Base-by-base conservation (phyloP, 2,329 filamentous ascomycete species). In the Bretziella fagacearum region DNA sequence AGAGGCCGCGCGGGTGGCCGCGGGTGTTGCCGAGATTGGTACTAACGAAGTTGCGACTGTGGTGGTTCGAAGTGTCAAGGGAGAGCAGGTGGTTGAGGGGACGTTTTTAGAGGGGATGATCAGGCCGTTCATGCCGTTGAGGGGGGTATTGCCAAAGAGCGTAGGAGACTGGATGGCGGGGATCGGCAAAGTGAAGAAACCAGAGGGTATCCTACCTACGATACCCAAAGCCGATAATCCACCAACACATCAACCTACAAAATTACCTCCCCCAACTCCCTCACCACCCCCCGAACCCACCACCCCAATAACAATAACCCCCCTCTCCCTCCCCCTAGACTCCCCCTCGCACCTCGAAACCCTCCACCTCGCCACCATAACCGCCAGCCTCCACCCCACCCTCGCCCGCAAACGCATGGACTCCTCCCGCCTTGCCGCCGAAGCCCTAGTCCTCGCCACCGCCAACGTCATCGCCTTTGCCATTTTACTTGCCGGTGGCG, bases 371-470 rank as follows among this genome's bases (percentile, higher is more conserved):
- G 51, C 60, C 5, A 55, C 54, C 36, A 55, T 55, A 63, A 40
- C 37, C 4, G 22, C 30, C 32, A 43, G 29, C 32, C 13, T 50
- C n/a, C 30, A 41, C 20, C 29, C 48, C 6, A 15, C 26, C 15
- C 39, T 50, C n/a, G 48, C 48, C 10, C 48, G 48, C 40, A 44
- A 40, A 17, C 40, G 66, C 37, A 69, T 75, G 23, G 80, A 79
- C 56, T 77, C 78, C 6, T 70, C 75, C 1, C 59, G 81, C 32
- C 79, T 95, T 53, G 89, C 89, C 1, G 63, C 81, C 27, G 82
- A 93, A 62, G 89, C 89, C 0, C 67, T 98, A 18, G 82, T 79
- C 42, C 67, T 95, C 29, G 91, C 89, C 0, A 94, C 87, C 0
- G 70, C 95, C 55, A 94, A 94, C 56, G 84, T 91, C 10, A 57